Conservation (phyloP, 2,329 filamentous ascomycete genomes). For the Fusarium sp. region DNA sequence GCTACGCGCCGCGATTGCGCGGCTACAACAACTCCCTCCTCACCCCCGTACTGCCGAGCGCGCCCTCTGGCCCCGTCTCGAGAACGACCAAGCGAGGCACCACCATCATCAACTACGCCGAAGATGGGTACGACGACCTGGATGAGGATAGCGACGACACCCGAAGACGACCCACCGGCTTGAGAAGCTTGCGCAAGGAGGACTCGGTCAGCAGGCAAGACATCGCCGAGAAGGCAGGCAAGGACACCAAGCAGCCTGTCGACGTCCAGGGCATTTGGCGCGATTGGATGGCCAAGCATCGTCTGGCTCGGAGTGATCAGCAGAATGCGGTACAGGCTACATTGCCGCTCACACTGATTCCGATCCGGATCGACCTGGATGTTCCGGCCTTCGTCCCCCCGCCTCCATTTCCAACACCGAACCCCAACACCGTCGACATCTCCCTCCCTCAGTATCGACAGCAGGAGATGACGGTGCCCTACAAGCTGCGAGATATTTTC, state of each 20-base stretch:
- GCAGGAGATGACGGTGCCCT: slow-evolving; percentile 84
- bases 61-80: slow-evolving; percentile 73
- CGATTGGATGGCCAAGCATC: slow-evolving; percentile 90
- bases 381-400: slow-evolving; percentile 81
- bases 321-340: slow-evolving; percentile 75
- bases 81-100: slow-evolving; percentile 98
- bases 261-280: slow-evolving; percentile 91
- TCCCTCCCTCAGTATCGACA: slow-evolving; percentile 81
- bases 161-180: slow-evolving; percentile 82
- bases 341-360: slow-evolving; percentile 90
- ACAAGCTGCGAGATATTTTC: slow-evolving; percentile 93
- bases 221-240: slow-evolving; percentile 81
- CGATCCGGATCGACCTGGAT: slow-evolving; percentile 96
- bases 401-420: slow-evolving; percentile 72
- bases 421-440: slow-evolving; percentile 74
- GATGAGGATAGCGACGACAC: slow-evolving; percentile 80
- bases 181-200: slow-evolving; percentile 85
- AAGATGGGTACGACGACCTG: slow-evolving; percentile 90
- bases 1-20: slow-evolving; percentile 90
- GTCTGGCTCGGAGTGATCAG: slow-evolving; percentile 65
- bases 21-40: slow-evolving; percentile 93
- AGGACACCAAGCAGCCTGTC: slow-evolving; percentile 83
- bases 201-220: slow-evolving; percentile 74
- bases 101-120: slow-evolving; percentile 96
- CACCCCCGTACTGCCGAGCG: slow-evolving; percentile 82